Evolutionary conservation across 176 grass and related monocot genomes (phyloP).

Genomic region (Lolium multiflorum): DNA sequence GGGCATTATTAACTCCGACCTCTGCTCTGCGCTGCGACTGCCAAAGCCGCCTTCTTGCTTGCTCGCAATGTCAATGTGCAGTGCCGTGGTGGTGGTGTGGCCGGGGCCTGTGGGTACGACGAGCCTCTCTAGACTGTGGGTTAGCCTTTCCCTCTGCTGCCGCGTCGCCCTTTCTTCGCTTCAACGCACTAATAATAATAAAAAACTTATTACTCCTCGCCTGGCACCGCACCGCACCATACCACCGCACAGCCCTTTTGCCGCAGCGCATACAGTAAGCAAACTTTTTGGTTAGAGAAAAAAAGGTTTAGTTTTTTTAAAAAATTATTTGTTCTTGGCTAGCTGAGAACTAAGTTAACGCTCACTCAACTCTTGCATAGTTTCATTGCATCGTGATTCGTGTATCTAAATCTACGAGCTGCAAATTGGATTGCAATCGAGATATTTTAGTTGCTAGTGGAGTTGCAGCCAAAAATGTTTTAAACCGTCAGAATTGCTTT

Average conservation of each 20-base stretch:
- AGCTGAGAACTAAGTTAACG: too few species aligned
- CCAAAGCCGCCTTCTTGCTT: slow-evolving; percentile 45
- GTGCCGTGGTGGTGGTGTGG: background rate
- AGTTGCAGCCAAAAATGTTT: too few species aligned
- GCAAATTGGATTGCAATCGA: too few species aligned
- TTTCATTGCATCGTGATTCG: too few species aligned
- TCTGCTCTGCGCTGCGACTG: slow-evolving; percentile 32
- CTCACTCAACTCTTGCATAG: too few species aligned
- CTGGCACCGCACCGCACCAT: background rate
- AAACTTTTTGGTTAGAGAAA: background rate
- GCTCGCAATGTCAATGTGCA: slow-evolving; percentile 51
- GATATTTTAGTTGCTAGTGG: too few species aligned
- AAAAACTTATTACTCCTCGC: background rate
- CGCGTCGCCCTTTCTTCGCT: slow-evolving; percentile 41
- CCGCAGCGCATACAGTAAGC: background rate
- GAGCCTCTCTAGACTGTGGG: background rate
- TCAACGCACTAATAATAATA: slow-evolving; percentile 30
- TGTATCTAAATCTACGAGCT: too few species aligned
- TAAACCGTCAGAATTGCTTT: too few species aligned
- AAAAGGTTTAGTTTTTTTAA: too few species aligned
- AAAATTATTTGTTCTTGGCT: too few species aligned
- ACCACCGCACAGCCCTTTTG: background rate
- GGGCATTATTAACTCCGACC: slow-evolving; percentile 60
- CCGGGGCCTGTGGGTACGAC: background rate
- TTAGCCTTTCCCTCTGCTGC: slow-evolving; percentile 28